These are phyloP conservation scores for Rhododendron griersonianum DNA, from an alignment of 148 eudicot genomes.

Conservation along the genomic window DNA sequence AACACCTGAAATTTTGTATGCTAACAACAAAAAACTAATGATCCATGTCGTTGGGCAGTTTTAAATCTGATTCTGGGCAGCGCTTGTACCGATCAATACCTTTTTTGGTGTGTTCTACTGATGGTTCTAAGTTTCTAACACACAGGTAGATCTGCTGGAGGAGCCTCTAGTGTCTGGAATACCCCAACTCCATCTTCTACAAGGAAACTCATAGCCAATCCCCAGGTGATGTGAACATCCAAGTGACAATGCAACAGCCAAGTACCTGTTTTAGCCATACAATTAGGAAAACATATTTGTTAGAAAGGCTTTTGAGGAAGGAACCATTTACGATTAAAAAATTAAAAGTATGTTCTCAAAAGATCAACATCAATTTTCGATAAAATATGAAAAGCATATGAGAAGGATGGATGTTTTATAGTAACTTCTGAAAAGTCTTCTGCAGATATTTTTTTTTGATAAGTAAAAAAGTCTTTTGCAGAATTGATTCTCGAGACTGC, in stretches of 20 bases:
- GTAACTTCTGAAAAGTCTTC: neutral
- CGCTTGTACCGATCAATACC: neutral
- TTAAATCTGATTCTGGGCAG: neutral
- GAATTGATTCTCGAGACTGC: neutral
- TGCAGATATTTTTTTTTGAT: neutral
- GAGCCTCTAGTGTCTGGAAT: conserved; percentile 41
- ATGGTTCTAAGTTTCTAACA: conserved; percentile 41
- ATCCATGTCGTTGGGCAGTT: neutral
- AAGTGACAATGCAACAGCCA: conserved; percentile 87
- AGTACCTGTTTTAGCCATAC: conserved; percentile 34
- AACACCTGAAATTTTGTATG: neutral
- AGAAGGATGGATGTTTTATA: neutral
- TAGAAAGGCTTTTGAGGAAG: neutral
- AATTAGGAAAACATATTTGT: neutral
- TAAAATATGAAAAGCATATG: neutral
- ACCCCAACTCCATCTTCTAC: conserved; percentile 70
- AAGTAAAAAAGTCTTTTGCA: neutral
- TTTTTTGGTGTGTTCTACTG: neutral
- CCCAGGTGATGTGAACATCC: conserved; percentile 77
- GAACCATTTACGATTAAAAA: neutral
- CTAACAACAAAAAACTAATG: neutral
- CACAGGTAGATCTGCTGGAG: conserved; percentile 63
- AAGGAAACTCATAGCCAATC: conserved; percentile 71
- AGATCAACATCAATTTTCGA: neutral
- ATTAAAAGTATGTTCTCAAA: neutral